phyloP scores from a whole-genome alignment of 441 rosid genomes.

The Aquilaria agallochum region DNA sequence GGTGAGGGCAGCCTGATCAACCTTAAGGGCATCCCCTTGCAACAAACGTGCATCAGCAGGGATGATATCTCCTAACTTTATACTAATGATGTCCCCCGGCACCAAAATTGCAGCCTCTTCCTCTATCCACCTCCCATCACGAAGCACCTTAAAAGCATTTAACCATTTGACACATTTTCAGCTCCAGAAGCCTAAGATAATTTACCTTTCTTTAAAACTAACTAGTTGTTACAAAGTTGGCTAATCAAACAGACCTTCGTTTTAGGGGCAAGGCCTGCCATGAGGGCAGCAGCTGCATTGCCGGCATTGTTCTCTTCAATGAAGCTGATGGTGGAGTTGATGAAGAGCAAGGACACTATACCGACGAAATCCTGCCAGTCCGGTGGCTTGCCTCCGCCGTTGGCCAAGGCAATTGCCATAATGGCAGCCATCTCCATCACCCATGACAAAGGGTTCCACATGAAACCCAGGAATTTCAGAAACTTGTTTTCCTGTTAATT shows the following conservation, averaged over 20 bases:
- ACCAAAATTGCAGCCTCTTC: conserved; percentile 71
- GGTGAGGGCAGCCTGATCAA: conserved; percentile 69
- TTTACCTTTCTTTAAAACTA: too few species aligned
- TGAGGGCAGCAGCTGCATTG: conserved; percentile 75
- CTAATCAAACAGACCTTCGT: conserved; percentile 35
- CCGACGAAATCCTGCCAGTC: conserved; percentile 81
- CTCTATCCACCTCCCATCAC: conserved; percentile 65
- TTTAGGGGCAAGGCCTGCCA: conserved; percentile 82
- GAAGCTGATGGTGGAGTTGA: conserved; percentile 74
- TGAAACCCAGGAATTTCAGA: conserved; percentile 34
- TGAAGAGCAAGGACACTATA: conserved; percentile 47
- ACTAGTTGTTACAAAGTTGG: neutral
- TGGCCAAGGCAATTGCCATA: conserved; percentile 48
- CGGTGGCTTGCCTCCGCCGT: conserved; percentile 62
- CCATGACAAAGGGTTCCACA: conserved; percentile 66
- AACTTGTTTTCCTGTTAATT: conserved; percentile 16
- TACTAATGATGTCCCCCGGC: conserved; percentile 65
- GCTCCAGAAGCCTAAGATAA: too few species aligned
- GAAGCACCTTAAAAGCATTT: conserved; percentile 34
- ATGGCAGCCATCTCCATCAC: conserved; percentile 51
- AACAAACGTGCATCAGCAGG: conserved; percentile 76
- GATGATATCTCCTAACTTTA: conserved; percentile 64
- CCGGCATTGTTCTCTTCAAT: conserved; percentile 78
- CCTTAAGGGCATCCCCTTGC: conserved; percentile 65
- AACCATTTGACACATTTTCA: neutral